phyloP scores from a whole-genome alignment of 768 basidiomycete species.

The Trametes cubensis region DNA sequence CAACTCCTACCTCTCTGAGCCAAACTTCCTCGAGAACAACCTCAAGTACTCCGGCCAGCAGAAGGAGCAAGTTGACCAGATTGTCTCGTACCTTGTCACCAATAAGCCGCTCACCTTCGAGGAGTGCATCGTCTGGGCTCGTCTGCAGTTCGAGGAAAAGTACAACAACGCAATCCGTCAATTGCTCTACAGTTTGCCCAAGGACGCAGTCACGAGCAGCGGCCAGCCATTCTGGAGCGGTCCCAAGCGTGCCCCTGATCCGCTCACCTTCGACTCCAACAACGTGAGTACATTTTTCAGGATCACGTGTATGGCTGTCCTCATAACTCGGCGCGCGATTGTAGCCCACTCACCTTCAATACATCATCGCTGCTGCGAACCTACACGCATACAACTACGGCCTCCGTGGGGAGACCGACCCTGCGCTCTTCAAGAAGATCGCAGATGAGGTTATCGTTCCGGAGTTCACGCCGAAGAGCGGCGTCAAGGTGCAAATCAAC shows the following conservation, averaged over 20 bases:
- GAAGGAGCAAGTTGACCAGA: conserved; percentile 85
- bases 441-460: conserved; percentile 84
- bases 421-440: conserved; percentile 77
- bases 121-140: conserved; percentile 97
- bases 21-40: conserved; percentile 90
- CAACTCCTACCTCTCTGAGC: conserved; percentile 95
- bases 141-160: conserved; percentile 91
- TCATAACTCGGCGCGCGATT: background rate
- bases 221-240: conserved; percentile 99
- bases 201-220: conserved; percentile 86
- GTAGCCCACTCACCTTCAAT: conserved; percentile 83
- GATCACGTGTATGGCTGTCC: conserved; percentile 14
- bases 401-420: conserved; percentile 85
- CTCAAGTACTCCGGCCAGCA: conserved; percentile 92
- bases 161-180: conserved; percentile 94
- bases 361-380: conserved; percentile 92
- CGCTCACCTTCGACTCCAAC: conserved; percentile 81
- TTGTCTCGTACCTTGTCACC: conserved; percentile 85
- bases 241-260: conserved; percentile 94
- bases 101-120: conserved; percentile 95
- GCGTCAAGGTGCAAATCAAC: conserved; percentile 90
- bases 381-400: conserved; percentile 99
- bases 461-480: conserved; percentile 90
- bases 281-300: conserved; percentile 59
- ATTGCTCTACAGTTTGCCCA: conserved; percentile 90